Evolutionary conservation across 306 rosid genomes (phyloP).

Genomic region (Pyrus communis): DNA sequence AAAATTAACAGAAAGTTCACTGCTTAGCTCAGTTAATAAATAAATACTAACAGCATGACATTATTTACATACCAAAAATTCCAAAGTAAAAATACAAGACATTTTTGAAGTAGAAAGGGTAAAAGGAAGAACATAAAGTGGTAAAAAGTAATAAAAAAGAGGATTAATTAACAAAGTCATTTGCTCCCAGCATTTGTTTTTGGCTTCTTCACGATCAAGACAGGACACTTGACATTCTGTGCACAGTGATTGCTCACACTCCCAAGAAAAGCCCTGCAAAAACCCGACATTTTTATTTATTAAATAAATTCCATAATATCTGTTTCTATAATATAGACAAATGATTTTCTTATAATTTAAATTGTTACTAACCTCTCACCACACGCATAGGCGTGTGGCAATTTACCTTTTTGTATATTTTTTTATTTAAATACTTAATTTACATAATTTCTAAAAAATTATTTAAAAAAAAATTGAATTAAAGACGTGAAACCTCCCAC

Average conservation of each 20-base stretch:
- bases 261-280: conserved; percentile 75
- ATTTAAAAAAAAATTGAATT: no score
- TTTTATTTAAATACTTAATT: no score
- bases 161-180: neutral
- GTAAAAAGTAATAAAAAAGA: neutral
- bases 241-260: conserved; percentile 89
- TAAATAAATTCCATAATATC: neutral
- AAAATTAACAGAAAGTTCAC: neutral
- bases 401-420: no score
- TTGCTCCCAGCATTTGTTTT: conserved; percentile 23
- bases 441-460: no score
- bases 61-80: neutral
- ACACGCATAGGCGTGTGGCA: no score
- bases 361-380: no score
- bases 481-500: no score
- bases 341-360: no score
- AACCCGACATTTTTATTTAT: neutral
- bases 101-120: neutral
- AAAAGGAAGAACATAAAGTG: neutral
- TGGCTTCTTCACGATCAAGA: conserved; percentile 83
- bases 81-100: neutral
- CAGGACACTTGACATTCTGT: conserved; percentile 73
- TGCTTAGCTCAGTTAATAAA: no score
- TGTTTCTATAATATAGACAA: neutral
- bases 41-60: neutral